These are phyloP conservation scores for Uronychia setigera DNA, from an alignment of 73 alveolate species.

Conservation along the genomic window DNA sequence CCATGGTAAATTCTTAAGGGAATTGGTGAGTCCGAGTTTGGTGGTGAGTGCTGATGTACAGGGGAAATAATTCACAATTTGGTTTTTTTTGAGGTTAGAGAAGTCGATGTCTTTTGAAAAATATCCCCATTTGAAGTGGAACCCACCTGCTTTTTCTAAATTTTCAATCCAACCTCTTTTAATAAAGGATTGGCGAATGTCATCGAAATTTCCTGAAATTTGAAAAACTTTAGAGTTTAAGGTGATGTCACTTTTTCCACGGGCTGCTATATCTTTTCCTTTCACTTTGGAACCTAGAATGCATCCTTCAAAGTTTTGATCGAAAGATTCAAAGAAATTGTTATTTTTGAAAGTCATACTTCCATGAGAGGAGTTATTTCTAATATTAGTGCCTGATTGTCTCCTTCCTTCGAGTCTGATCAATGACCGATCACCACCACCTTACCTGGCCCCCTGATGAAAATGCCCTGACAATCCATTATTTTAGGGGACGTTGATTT, in stretches of 20 bases:
- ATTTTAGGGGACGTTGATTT: too few relatives aligned
- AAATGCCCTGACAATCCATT: too few relatives aligned
- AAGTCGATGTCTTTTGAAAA: background rate
- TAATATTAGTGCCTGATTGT: background rate
- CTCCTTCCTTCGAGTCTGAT: background rate
- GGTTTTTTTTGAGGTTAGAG: constrained; percentile 6
- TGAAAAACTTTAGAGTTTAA: background rate
- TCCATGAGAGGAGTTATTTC: background rate
- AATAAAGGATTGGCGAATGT: background rate
- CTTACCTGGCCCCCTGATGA: too few relatives aligned
- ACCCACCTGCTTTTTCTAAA: background rate
- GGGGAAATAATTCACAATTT: constrained; percentile 78
- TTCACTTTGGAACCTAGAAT: too few relatives aligned
- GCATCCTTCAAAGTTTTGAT: background rate
- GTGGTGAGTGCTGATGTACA: constrained; percentile 73
- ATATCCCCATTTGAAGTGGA: background rate
- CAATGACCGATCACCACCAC: too few relatives aligned
- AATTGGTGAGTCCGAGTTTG: constrained; percentile 77
- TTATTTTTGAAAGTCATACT: background rate
- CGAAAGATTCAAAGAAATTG: background rate
- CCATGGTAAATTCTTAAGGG: constrained; percentile 65
- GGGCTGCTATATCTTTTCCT: too few relatives aligned
- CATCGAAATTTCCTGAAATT: background rate
- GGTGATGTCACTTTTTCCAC: background rate
- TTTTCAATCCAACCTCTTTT: background rate